Conservation (phyloP, 768 basidiomycete genomes). For the Jaapia argillacea region DNA sequence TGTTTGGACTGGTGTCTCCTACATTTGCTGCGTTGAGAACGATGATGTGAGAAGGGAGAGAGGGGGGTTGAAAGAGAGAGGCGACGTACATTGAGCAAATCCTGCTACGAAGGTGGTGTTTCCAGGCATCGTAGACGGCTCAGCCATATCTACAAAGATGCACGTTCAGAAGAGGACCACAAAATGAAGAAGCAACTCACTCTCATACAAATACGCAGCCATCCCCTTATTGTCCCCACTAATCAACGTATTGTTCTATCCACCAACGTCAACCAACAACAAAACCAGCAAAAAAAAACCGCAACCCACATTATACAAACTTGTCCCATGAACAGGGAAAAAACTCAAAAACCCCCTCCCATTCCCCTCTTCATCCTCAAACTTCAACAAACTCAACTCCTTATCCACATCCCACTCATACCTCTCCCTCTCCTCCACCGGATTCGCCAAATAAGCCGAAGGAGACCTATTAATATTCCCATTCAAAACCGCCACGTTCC, state of each 20-base stretch:
- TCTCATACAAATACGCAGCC: conserved; percentile 73
- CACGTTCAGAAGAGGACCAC: background rate
- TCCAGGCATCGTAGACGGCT: conserved; percentile 59
- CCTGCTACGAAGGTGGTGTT: conserved; percentile 64
- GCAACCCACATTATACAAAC: conserved; percentile 53
- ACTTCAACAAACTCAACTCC: conserved; percentile 56
- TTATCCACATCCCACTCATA: conserved; percentile 71
- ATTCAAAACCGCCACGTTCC: conserved; percentile 58
- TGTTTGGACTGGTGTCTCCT: conserved; percentile 73
- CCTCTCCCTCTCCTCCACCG: conserved; percentile 51
- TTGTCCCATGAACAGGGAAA: conserved; percentile 75
- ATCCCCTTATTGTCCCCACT: conserved; percentile 82
- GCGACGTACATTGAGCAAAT: conserved; percentile 54
- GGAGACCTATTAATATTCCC: conserved; percentile 72
- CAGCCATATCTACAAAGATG: conserved; percentile 37
- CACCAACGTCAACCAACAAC: background rate
- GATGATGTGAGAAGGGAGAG: conserved; percentile 5
- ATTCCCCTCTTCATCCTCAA: conserved; percentile 48
- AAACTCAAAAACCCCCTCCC: conserved; percentile 63
- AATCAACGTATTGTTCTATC: conserved; percentile 72
- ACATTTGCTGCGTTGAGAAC: conserved; percentile 48
- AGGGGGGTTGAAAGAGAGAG: conserved; percentile 2
- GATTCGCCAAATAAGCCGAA: conserved; percentile 69
- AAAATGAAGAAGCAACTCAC: conserved; percentile 23
- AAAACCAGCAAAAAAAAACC: background rate